Evolutionary conservation across 2,329 filamentous ascomycete species (phyloP), one percentile per base, ranked within the genome.

Genomic region (Fusarium secorum): DNA sequence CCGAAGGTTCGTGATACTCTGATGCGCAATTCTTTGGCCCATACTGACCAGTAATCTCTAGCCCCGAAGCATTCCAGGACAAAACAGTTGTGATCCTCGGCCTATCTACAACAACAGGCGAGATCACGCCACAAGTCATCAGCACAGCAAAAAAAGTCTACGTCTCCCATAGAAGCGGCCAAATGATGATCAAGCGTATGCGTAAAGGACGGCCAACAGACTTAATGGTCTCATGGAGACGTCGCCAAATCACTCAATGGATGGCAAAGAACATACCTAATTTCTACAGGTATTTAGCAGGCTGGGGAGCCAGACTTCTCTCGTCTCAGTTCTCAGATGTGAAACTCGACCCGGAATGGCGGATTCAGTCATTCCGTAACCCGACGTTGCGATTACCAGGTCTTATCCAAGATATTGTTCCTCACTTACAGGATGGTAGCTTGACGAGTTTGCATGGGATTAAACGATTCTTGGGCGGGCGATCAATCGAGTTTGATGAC

Each of bases 401-500:
- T 3, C 6, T 67, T 2, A 70, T 70, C 2, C 66, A 70, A 9
- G 14, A 70, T 10, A 32, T 54, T 8, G 24, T 70, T 10, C 66
- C 67, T 20, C 66, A 49, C 4, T 8, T 70, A 3, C 35, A 58
- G 3, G 66, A 70, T 2, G 62, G 67, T 0, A 58, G 41, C 9
- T 61, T 70, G 24, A 67, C 66, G 5, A 70, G 67, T 20, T 14
- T 70, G 22, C 38, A 70, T 1, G 67, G 67, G 0, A 57, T 70
- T 0, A 70, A 63, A 7, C 15, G 52, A 1, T 70, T 70, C 11
- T 1, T 48, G 11, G 67, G 67, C 2, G 67, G 55, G 6, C 41
- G 45, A 3, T 70, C 67, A 3, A 67, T 70, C 15, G 67, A 70
- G 9, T 70, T 70, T 33, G 66, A 70, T 1, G 66, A 70, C 3